A percentile compares a stretch with the other conserved stretches of the same genome.
Evolutionary conservation across 2,329 filamentous ascomycete species (phyloP).

Genomic region (Tolypocladium nubicola): DNA sequence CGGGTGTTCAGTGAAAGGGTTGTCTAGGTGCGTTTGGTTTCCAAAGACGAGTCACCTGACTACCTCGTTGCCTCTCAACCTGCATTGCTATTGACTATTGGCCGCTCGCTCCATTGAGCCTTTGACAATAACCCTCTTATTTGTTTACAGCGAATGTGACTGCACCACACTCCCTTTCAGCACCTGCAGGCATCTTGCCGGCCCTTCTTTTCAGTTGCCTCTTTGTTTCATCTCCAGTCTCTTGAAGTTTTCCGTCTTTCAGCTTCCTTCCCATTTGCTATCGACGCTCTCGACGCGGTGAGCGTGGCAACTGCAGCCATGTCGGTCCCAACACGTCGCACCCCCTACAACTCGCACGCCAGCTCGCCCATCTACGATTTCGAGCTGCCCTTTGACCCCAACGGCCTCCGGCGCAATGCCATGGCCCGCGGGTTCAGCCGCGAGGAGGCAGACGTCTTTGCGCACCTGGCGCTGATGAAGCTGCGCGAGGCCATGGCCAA

Average conservation of each 20-base stretch:
- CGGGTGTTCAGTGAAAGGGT: background rate
- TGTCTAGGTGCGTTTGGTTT: background rate
- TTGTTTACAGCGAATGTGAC: background rate
- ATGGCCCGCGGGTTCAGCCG: slow-evolving; percentile 8
- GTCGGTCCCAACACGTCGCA: background rate
- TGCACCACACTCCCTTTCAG: background rate
- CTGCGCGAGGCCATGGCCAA: slow-evolving; percentile 5
- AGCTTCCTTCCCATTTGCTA: too few species aligned
- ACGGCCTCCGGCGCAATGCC: slow-evolving; percentile 8
- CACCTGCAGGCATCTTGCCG: background rate
- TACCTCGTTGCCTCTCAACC: background rate
- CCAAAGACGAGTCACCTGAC: background rate
- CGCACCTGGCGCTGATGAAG: slow-evolving; percentile 10
- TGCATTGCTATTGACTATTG: background rate
- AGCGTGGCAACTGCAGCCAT: background rate
- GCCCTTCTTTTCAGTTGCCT: background rate
- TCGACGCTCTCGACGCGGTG: background rate
- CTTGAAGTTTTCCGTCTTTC: background rate
- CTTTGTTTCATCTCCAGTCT: background rate
- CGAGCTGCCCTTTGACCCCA: slow-evolving; percentile 9
- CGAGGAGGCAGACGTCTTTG: slow-evolving; percentile 10
- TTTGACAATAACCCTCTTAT: background rate
- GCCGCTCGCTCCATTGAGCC: background rate
- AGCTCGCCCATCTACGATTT: slow-evolving; percentile 5
- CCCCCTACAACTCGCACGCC: background rate